Evolutionary conservation across 2,329 filamentous ascomycete genomes (phyloP).

Genomic region (Xylaria sp.): DNA sequence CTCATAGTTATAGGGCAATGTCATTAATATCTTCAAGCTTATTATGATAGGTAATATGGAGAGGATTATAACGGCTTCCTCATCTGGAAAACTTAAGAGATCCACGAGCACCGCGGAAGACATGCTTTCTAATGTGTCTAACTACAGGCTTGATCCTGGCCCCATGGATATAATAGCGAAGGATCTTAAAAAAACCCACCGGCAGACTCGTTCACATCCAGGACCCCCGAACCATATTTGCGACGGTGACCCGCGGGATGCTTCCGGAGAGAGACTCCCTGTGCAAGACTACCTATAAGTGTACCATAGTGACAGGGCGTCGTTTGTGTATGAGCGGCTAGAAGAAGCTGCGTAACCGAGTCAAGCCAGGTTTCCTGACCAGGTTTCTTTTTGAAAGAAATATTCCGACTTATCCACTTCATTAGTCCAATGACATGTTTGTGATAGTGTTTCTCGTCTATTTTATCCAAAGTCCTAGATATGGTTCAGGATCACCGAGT

Average conservation of each 20-base stretch:
- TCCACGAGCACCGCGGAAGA: neutral
- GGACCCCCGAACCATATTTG: neutral
- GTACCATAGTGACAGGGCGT: slow-evolving; percentile 9
- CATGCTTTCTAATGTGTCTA: neutral
- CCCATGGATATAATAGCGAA: slow-evolving; percentile 8
- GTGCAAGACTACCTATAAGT: slow-evolving; percentile 3
- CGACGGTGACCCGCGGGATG: slow-evolving; percentile 6
- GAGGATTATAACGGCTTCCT: neutral
- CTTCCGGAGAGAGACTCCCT: slow-evolving; percentile 2
- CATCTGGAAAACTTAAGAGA: neutral
- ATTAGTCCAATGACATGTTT: neutral
- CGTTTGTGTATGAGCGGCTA: slow-evolving; percentile 1
- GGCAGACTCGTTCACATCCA: slow-evolving; percentile 1
- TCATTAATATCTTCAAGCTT: neutral
- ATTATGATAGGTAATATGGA: neutral
- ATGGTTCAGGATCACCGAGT: neutral
- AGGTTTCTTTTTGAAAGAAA: neutral
- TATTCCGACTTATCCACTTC: neutral
- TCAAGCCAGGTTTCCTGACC: neutral
- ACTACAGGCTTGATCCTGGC: neutral
- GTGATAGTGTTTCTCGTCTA: neutral
- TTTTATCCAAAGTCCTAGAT: neutral
- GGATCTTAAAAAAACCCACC: slow-evolving; percentile 6
- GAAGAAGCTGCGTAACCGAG: slow-evolving; percentile 19
- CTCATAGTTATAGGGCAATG: neutral